Evolutionary conservation across 768 basidiomycete genomes (phyloP), one percentile per base, ranked within the genome.

Genomic region (Kwoniella europaea): DNA sequence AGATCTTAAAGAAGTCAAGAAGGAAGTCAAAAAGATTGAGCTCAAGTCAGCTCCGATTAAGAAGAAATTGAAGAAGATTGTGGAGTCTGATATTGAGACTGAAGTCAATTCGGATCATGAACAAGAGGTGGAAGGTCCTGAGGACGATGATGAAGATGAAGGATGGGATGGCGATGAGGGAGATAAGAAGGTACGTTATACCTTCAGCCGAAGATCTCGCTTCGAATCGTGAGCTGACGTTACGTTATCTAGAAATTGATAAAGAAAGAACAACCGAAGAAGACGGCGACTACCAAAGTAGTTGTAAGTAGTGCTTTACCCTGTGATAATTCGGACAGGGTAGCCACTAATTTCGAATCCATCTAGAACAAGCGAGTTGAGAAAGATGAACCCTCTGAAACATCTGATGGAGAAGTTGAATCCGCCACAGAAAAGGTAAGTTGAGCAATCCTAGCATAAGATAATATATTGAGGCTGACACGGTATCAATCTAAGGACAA

Each of bases 21-120:
- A 66, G 42, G 65, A 50, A 24, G 42, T 12, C 10, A 60, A 46
- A 29, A 67, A 67, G 20, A 53, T 58, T 42, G 57, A 55, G 13
- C 13, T 67, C n/a, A 60, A 67, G 20, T 44, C 62, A 22, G 41
- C 57, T 52, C 7, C 16, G 5, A 24, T 9, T 2, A 67, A 58
- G 29, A 60, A 55, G 16, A 57, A 56, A 10, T 2, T 2, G 24
- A 65, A 55, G 29, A 44, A 56, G 54, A 56, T 27, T 0, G 54
- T 54, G 1, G 55, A 53, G n/a, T 50, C 62, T 27, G 64, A 57
- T 16, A 9, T 10, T 27, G 64, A 65, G 22, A 10, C 20, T 22
- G 64, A 65, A 22, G 41, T 20, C 9, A 6, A 24, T 16, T 46
- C 64, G n/a, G 24, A 20, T 29, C 22, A 65, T 22, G 50, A 29